These are phyloP conservation scores for Phellopilus nigrolimitatus DNA, from an alignment of 1,284 basidiomycete species.

Conservation along the genomic window DNA sequence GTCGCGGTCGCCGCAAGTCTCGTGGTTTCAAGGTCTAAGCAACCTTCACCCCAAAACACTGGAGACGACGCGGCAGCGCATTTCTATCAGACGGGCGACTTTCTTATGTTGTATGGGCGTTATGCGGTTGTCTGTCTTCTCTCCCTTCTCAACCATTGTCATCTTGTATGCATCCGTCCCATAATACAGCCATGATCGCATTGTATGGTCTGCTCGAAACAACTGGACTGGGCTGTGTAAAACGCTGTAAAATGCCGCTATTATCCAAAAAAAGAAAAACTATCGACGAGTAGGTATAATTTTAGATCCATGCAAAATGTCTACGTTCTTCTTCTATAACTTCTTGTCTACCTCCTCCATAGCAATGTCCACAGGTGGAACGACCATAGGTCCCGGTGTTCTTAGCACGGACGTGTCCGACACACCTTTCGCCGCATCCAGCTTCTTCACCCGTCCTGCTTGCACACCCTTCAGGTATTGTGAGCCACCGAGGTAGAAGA, in stretches of 20 bases:
- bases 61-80: neutral
- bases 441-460: constrained; percentile 30
- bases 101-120: constrained; percentile 17
- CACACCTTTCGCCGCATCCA: constrained; percentile 3
- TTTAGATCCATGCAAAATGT: constrained; percentile 2
- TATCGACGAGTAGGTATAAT: constrained; percentile 1
- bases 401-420: constrained; percentile 4
- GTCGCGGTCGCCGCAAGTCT: constrained; percentile 91
- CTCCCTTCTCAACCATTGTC: constrained; percentile 8
- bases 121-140: constrained; percentile 13
- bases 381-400: constrained; percentile 5
- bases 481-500: constrained; percentile 67
- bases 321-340: constrained; percentile 1
- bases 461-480: constrained; percentile 48
- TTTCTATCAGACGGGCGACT: neutral
- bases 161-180: constrained; percentile 26
- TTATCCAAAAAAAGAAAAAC: constrained; percentile 1
- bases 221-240: neutral
- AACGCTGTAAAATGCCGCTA: too few species aligned
- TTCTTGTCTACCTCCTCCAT: constrained; percentile 31
- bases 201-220: neutral
- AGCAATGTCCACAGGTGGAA: constrained; percentile 19
- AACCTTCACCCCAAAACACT: constrained; percentile 5
- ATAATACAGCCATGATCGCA: constrained; percentile 13
- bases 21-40: constrained; percentile 84